These are phyloP conservation scores for Phaeophleospora eucalypticola DNA, from an alignment of 2,329 filamentous ascomycete genomes.

Conservation along the genomic window DNA sequence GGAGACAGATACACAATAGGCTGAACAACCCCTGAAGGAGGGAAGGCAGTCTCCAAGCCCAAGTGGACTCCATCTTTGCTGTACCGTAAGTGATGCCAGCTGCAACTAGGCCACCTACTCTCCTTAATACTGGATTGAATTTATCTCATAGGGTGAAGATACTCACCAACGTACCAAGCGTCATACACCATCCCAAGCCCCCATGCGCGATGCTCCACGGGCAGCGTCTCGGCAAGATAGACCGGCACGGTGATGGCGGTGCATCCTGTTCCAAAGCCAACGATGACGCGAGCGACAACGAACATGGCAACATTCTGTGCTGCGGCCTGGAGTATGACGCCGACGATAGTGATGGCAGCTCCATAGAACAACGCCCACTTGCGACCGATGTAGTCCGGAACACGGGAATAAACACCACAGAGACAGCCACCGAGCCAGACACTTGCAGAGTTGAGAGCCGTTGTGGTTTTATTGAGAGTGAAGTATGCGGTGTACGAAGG, in stretches of 20 bases:
- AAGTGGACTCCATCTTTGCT: conserved; percentile 36
- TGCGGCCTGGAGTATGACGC: conserved; percentile 39
- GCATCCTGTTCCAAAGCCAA: conserved; percentile 27
- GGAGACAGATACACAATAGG: conserved; percentile 40
- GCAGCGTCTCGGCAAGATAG: conserved; percentile 6
- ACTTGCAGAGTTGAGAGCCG: conserved; percentile 3
- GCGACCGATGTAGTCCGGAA: conserved; percentile 35
- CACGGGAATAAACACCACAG: neutral
- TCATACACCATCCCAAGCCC: conserved; percentile 22
- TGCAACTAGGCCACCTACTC: conserved; percentile 41
- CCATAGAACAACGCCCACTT: conserved; percentile 44
- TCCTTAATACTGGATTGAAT: conserved; percentile 17
- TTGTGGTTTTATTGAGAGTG: conserved; percentile 1
- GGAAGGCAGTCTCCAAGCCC: conserved; percentile 51
- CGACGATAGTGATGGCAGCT: conserved; percentile 40
- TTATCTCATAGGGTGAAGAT: conserved; percentile 30
- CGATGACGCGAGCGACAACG: conserved; percentile 34
- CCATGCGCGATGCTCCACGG: conserved; percentile 8
- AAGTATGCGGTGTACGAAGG: conserved; percentile 4
- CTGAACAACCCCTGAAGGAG: conserved; percentile 49
- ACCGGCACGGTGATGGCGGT: conserved; percentile 7
- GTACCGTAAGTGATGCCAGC: conserved; percentile 46
- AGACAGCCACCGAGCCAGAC: conserved; percentile 4
- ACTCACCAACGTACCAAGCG: conserved; percentile 43
- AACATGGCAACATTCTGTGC: conserved; percentile 40